Evolutionary conservation across 2,329 filamentous ascomycete species (phyloP), one percentile per base, ranked within the genome.

Genomic region (Cytospora piceicola): DNA sequence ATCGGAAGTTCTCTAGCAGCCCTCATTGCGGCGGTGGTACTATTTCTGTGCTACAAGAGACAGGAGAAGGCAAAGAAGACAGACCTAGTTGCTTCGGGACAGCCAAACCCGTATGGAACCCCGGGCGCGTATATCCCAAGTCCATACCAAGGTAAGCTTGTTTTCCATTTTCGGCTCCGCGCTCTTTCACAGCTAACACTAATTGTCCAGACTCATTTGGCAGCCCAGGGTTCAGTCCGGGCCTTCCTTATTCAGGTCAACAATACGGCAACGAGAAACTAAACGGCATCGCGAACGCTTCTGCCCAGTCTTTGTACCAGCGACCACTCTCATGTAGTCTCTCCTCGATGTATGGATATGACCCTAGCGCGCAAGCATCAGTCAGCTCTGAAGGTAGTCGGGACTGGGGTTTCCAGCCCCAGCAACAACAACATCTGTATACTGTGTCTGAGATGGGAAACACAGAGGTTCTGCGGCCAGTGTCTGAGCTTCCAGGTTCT

Each of bases 391-490:
- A 46, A 0, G 63, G 63, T 4, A 63, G 51, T 5, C 59, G 60
- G 3, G 30, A 55, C 2, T 49, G 52, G 32, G 24, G 58, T 14
- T 46, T 58, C 11, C 57, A 32, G 7, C 59, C 30, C 15, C 24
- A 61, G 20, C 59, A 32, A 30, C 49, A 36, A 12, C 65, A 64
- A 15, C 49, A 57, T 11, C 29, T 66, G 17, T 30, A 59, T 5
- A 29, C 63, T 1, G 59, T 68, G 2, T 68, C 66, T 11, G 66
- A 68, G 49, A 68, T 68, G 17, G 63, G 63, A 1, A 58, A 42
- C 4, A 49, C 59, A 2, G 62, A 66, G 14, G 29, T 62, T 1
- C 5, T 42, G 2, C 52, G 59, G 3, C 54, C 63, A 5, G 30
- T 65, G 39, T 60, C 66, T 34, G 66, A 68, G n/a, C 60, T 68